These are phyloP conservation scores for Rhizopus stolonifer DNA, from an alignment of 371 early-diverging fungal genomes.

Conservation along the genomic window DNA sequence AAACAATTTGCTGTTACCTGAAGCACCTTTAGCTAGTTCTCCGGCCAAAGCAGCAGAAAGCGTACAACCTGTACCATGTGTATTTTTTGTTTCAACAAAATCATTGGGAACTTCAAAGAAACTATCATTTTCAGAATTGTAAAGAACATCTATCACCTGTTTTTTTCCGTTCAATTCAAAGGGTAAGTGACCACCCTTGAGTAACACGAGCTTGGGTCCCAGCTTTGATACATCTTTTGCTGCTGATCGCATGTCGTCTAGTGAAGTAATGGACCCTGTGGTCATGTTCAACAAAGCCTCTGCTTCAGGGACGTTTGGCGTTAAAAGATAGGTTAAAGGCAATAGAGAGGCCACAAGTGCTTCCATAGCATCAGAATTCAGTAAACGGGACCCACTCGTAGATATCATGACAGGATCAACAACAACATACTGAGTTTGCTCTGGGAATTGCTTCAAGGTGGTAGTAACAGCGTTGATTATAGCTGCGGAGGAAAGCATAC, in stretches of 20 bases:
- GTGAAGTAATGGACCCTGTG: slow-evolving; percentile 38
- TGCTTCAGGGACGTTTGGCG: slow-evolving; percentile 85
- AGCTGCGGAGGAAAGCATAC: slow-evolving; percentile 73
- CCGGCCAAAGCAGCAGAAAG: slow-evolving; percentile 80
- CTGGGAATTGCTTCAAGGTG: slow-evolving; percentile 40
- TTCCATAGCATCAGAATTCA: slow-evolving; percentile 63
- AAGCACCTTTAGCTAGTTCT: slow-evolving; percentile 58
- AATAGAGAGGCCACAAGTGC: slow-evolving; percentile 55
- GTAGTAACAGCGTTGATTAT: slow-evolving; percentile 60
- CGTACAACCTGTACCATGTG: slow-evolving; percentile 90
- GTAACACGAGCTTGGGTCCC: slow-evolving; percentile 59
- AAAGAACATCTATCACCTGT: slow-evolving; percentile 66
- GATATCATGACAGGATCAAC: slow-evolving; percentile 90
- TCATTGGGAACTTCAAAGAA: slow-evolving; percentile 53
- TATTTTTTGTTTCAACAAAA: slow-evolving; percentile 64
- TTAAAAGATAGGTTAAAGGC: slow-evolving; percentile 70
- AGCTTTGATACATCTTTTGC: slow-evolving; percentile 48
- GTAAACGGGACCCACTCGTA: slow-evolving; percentile 67
- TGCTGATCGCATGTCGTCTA: slow-evolving; percentile 56
- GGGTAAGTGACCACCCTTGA: slow-evolving; percentile 86
- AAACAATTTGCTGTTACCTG: no score
- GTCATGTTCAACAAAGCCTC: slow-evolving; percentile 50
- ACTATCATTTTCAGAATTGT: slow-evolving; percentile 35
- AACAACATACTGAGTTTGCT: slow-evolving; percentile 44
- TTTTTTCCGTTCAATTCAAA: slow-evolving; percentile 18